phyloP scores from a whole-genome alignment of 768 basidiomycete species.

The Tylopilus subfusipes region DNA sequence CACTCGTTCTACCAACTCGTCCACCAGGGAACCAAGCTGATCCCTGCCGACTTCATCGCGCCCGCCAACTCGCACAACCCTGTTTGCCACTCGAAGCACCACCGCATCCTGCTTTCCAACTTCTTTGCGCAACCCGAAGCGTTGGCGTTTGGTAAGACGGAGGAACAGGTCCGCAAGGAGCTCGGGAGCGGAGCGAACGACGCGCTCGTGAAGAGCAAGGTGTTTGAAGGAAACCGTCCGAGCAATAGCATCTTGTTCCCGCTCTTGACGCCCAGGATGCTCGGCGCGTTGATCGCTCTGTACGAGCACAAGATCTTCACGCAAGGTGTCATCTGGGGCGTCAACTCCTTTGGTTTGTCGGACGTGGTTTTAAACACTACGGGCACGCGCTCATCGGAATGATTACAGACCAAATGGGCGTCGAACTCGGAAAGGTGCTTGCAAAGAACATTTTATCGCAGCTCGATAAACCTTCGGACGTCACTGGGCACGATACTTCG shows the following conservation, averaged over 20 bases:
- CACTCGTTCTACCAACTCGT: constrained; percentile 99
- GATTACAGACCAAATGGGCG: constrained; percentile 94
- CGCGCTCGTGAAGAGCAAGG: constrained; percentile 91
- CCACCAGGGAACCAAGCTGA: constrained; percentile 90
- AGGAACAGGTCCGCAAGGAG: constrained; percentile 76
- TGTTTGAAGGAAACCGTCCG: constrained; percentile 96
- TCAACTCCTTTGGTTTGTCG: constrained; percentile 91
- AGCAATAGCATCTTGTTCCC: constrained; percentile 98
- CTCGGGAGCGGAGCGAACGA: constrained; percentile 70
- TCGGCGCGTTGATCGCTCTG: constrained; percentile 84
- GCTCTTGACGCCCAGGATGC: constrained; percentile 80
- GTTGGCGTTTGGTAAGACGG: constrained; percentile 95
- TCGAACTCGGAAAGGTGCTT: constrained; percentile 95
- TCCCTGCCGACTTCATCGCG: constrained; percentile 90
- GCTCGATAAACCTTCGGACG: constrained; percentile 73
- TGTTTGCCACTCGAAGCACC: constrained; percentile 82
- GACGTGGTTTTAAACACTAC: no score
- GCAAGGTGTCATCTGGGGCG: constrained; percentile 96
- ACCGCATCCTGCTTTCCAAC: constrained; percentile 95
- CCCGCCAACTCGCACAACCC: constrained; percentile 90
- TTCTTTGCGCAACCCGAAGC: constrained; percentile 99
- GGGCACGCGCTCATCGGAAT: background rate
- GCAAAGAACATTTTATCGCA: constrained; percentile 95
- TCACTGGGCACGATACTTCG: constrained; percentile 87
- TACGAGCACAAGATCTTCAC: constrained; percentile 99